Percentiles rank a stretch among this genome's conserved stretches.
phyloP scores from a whole-genome alignment of 1,139 yeast species.

The Pichia sp. region DNA sequence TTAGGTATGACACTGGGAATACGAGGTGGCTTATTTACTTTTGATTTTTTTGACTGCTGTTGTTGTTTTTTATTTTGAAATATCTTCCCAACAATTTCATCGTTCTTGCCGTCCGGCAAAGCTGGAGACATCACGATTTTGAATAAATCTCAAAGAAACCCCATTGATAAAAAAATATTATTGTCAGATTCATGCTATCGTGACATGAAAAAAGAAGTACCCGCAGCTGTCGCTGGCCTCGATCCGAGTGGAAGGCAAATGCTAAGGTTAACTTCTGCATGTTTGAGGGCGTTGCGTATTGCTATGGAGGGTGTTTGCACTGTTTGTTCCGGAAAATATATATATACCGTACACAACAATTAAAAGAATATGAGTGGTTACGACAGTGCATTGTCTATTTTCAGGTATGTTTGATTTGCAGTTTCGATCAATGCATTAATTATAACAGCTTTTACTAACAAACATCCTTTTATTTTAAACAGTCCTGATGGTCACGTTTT shows the following conservation, averaged over 20 bases:
- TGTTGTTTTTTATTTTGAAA: constrained; percentile 3
- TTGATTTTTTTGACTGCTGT: constrained; percentile 1
- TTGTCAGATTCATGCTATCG: no score
- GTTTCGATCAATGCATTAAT: background rate
- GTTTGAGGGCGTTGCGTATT: no score
- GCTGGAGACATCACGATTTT: no score
- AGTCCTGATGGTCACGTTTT: constrained; percentile 99
- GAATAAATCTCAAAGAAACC: no score
- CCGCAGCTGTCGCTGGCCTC: background rate
- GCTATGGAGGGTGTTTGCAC: no score
- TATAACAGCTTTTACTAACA: constrained; percentile 7
- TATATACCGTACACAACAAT: background rate
- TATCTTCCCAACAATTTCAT: no score
- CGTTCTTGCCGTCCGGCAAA: no score
- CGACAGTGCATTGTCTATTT: constrained; percentile 98
- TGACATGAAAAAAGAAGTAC: no score
- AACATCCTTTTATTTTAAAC: background rate
- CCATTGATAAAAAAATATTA: no score
- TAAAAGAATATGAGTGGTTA: constrained; percentile 85
- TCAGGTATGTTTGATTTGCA: constrained; percentile 77
- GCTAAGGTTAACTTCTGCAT: background rate
- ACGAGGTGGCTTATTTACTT: constrained; percentile 16
- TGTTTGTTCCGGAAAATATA: background rate
- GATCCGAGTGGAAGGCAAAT: constrained; percentile 1
- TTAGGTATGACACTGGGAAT: constrained; percentile 39